Base-by-base conservation (phyloP, 495 filamentous ascomycete genomes). In the Lasiosphaeria hispida region DNA sequence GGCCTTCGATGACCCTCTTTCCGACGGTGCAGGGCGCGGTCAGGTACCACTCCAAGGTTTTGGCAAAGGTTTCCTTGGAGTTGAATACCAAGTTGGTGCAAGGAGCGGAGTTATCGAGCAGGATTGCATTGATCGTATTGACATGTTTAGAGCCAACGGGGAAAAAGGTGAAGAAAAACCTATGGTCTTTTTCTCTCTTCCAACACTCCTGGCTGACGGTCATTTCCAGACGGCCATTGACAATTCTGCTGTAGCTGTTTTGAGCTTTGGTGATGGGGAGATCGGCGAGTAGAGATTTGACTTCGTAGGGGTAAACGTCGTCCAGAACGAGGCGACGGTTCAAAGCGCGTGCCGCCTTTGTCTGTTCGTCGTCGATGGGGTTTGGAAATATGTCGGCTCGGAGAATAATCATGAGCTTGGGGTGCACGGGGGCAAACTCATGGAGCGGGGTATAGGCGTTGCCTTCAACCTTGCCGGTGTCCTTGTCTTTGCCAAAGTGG, bases 321-420 rank as follows among this genome's bases (percentile, higher is more conserved):
- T 61, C 60, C 14, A 67, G 6, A 1, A 37, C 23, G n/a, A 53
- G 5, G 18, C 63, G 44, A 1, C 54, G 60, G 0, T 0, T 1
- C 3, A 34, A 17, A n/a, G 63, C 57, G 13, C 70, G 58, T 7
- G 0, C 1, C 36, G 47, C 39, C 44, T 18, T 61, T 2, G 63
- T 48, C 1, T 14, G 8, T 0, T 57, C 47, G 50, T 67, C 69
- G 33, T 72, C 64, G 9, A 47, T 44, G 0, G 66, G 65, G 4
- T 62, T 14, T 6, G 73, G 72, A 9, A 76, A 42, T 0, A 66
- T 1, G 39, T 14, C 10, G 35, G 53, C 57, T 15, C 81, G 65
- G 11, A 82, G 65, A 10, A 84, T 65, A 23, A 83, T 72, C 61
- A 82, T 74, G 10, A 84, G 57, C 52, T 67, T 73, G 0, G 81